Conservation (phyloP, 768 basidiomycete genomes). For the Clitopilus passeckerianus region DNA sequence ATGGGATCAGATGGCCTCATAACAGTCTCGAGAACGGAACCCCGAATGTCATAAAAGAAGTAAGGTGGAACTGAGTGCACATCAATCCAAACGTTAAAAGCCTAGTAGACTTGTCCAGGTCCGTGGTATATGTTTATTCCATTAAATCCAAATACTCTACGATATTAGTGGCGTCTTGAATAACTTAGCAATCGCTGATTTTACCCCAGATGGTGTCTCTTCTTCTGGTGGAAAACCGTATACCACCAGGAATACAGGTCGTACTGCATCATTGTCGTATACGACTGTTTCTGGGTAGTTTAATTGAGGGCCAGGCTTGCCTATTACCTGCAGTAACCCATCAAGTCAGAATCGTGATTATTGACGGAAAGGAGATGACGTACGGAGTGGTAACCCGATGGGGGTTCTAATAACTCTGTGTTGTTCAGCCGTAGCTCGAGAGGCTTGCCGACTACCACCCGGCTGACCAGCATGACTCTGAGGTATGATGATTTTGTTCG, state of each 20-base stretch:
- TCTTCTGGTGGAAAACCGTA: conserved; percentile 37
- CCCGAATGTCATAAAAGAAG: too few species aligned
- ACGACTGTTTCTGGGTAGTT: conserved; percentile 71
- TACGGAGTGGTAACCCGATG: conserved; percentile 59
- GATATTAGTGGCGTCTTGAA: conserved; percentile 45
- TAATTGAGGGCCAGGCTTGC: conserved; percentile 58
- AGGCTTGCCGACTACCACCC: conserved; percentile 61
- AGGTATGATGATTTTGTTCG: conserved; percentile 32
- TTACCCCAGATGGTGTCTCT: conserved; percentile 16
- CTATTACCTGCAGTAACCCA: conserved; percentile 38
- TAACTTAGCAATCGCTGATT: conserved; percentile 27
- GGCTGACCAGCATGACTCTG: conserved; percentile 51
- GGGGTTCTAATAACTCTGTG: conserved; percentile 41
- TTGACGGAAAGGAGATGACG: conserved; percentile 4
- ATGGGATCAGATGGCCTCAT: too few species aligned
- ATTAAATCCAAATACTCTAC: conserved; percentile 14
- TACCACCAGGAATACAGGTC: conserved; percentile 62
- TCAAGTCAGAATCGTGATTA: background rate
- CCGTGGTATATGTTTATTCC: background rate
- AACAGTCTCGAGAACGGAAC: too few species aligned
- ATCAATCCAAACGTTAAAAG: too few species aligned
- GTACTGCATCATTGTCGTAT: conserved; percentile 61
- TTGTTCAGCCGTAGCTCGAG: conserved; percentile 45
- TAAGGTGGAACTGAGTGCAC: too few species aligned
- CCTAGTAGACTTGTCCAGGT: too few species aligned